Conservation (phyloP, 805 yeast species). For the Candida dajiaensis region DNA sequence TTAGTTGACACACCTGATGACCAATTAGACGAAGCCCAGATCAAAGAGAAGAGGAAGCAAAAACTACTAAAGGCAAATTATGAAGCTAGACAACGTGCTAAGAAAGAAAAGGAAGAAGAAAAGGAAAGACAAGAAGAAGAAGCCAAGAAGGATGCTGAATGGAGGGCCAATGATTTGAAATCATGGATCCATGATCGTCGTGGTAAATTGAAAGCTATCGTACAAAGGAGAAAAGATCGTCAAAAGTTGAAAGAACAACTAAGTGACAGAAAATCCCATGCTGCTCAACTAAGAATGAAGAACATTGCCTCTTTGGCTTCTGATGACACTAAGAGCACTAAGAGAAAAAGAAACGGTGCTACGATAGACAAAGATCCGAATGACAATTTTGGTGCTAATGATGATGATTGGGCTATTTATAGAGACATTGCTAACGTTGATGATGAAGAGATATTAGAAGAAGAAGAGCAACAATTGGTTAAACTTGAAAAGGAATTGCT, state of each 20-base stretch:
- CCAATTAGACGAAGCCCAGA: conserved; percentile 68
- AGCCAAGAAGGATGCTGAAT: conserved; percentile 60
- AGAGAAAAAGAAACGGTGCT: conserved; percentile 48
- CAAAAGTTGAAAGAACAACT: conserved; percentile 68
- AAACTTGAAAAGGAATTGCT: conserved; percentile 70
- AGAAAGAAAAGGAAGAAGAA: conserved; percentile 68
- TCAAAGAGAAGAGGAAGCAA: conserved; percentile 85
- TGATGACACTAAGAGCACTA: conserved; percentile 44
- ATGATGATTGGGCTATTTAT: conserved; percentile 92
- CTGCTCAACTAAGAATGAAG: conserved; percentile 91
- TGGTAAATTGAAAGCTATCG: conserved; percentile 47
- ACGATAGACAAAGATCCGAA: conserved; percentile 86
- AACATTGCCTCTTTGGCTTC: conserved; percentile 81
- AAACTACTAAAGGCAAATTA: conserved; percentile 74
- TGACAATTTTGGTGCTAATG: conserved; percentile 92
- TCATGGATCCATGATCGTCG: conserved; percentile 80
- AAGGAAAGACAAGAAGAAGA: conserved; percentile 53
- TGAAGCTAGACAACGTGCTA: conserved; percentile 83
- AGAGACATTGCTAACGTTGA: conserved; percentile 72
- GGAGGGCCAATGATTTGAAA: conserved; percentile 68
- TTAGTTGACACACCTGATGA: conserved; percentile 81
- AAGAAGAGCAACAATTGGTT: conserved; percentile 53
- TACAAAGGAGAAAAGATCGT: conserved; percentile 61
- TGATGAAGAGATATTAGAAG: conserved; percentile 77
- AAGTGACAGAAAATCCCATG: conserved; percentile 82